phyloP scores from a whole-genome alignment of 2,329 filamentous ascomycete genomes.

The Colletotrichum trifolii region DNA sequence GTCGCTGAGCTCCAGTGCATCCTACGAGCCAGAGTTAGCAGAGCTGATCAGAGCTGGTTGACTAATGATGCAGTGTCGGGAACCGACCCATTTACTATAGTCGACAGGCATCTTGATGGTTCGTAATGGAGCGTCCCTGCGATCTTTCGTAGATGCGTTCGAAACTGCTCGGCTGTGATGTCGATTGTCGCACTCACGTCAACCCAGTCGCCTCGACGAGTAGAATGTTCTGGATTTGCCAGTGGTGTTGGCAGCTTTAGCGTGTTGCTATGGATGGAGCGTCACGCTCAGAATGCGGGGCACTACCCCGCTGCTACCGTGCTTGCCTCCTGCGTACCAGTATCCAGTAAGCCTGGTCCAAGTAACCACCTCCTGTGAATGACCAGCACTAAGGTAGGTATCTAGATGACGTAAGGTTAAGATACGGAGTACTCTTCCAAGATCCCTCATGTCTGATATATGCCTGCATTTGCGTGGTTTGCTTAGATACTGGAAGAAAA shows the following conservation, averaged over 20 bases:
- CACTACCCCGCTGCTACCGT: constrained; percentile 21
- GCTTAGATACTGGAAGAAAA: too few relatives aligned
- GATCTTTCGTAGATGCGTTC: constrained; percentile 21
- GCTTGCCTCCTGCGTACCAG: too few relatives aligned
- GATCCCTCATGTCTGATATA: too few relatives aligned
- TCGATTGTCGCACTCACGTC: neutral
- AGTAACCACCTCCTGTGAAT: too few relatives aligned
- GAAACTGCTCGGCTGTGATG: constrained; percentile 12
- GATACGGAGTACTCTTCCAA: too few relatives aligned
- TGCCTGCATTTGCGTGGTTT: too few relatives aligned
- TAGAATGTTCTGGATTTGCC: constrained; percentile 38
- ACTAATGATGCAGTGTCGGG: neutral
- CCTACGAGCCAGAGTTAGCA: constrained; percentile 56
- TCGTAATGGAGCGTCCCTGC: constrained; percentile 22
- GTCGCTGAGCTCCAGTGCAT: constrained; percentile 95
- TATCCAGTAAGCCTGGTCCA: too few relatives aligned
- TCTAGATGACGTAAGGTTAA: too few relatives aligned
- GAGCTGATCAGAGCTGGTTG: neutral
- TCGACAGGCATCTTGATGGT: constrained; percentile 60
- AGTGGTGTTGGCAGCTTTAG: too few relatives aligned
- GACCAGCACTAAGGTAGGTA: too few relatives aligned
- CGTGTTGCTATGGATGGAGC: neutral
- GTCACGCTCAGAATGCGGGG: constrained; percentile 27
- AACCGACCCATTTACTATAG: constrained; percentile 76
- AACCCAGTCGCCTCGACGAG: neutral